Percentiles rank a stretch among this genome's conserved stretches.
Conservation (phyloP, 202 grass and related monocot species). For the Setaria viridis region DNA sequence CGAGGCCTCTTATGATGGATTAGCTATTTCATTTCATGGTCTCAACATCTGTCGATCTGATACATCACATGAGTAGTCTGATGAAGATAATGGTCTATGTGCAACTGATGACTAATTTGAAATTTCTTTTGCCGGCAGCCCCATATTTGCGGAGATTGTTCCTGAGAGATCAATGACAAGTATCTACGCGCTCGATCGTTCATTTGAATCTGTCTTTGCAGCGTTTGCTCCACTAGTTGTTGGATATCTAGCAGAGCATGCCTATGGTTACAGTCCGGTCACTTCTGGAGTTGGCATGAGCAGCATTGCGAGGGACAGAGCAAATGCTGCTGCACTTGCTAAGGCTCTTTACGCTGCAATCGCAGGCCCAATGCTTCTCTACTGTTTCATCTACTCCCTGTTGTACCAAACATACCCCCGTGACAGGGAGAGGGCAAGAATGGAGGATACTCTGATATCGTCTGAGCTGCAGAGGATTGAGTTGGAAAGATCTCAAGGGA, state of each 20-base stretch:
- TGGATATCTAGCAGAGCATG: conserved; percentile 72
- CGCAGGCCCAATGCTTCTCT: conserved; percentile 61
- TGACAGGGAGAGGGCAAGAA: conserved; percentile 62
- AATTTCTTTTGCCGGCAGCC: conserved; percentile 36
- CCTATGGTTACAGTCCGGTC: conserved; percentile 57
- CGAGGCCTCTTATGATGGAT: neutral
- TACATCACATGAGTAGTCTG: neutral
- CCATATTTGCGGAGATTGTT: conserved; percentile 63
- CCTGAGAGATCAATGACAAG: conserved; percentile 78
- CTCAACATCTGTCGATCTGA: neutral
- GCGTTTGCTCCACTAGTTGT: conserved; percentile 76
- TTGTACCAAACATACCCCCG: conserved; percentile 66
- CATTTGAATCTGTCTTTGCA: conserved; percentile 66
- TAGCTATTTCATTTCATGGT: neutral
- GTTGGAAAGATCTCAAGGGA: conserved; percentile 29
- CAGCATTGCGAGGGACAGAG: neutral
- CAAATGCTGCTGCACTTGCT: conserved; percentile 59
- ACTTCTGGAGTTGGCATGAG: conserved; percentile 6
- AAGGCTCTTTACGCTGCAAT: conserved; percentile 70
- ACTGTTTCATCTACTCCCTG: conserved; percentile 79
- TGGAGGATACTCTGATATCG: conserved; percentile 51
- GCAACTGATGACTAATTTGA: neutral
- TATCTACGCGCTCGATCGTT: conserved; percentile 76
- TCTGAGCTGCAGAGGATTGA: conserved; percentile 66
- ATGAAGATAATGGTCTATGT: neutral